These are phyloP conservation scores for Boletus albobrunnescens DNA, from an alignment of 1,284 basidiomycete species.

Conservation along the genomic window DNA sequence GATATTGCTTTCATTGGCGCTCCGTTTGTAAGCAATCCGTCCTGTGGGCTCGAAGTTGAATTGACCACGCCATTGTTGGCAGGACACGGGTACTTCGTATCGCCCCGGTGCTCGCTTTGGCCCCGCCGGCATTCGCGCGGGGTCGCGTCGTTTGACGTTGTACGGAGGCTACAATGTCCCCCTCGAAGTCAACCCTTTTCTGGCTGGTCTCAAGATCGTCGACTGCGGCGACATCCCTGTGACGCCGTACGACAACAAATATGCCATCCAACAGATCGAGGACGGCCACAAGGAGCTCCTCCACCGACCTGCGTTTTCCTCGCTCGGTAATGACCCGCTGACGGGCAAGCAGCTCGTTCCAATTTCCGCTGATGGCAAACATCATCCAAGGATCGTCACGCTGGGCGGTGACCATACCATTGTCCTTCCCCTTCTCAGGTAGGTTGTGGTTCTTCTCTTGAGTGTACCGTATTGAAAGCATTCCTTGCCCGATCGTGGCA, in stretches of 20 bases:
- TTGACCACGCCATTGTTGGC: neutral
- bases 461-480: slow-evolving; percentile 29
- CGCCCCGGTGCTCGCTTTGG: slow-evolving; percentile 78
- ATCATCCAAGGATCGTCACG: slow-evolving; percentile 66
- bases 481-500: slow-evolving; percentile 25
- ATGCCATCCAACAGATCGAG: slow-evolving; percentile 72
- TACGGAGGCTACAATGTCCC: slow-evolving; percentile 77
- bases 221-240: slow-evolving; percentile 63
- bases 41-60: neutral
- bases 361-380: slow-evolving; percentile 56
- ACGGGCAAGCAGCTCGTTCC: slow-evolving; percentile 54
- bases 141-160: slow-evolving; percentile 66
- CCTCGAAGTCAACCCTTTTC: slow-evolving; percentile 64
- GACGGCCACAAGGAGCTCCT: slow-evolving; percentile 60
- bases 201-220: slow-evolving; percentile 57
- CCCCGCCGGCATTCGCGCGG: slow-evolving; percentile 70
- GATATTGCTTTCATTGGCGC: slow-evolving; percentile 79
- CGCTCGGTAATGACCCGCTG: slow-evolving; percentile 55
- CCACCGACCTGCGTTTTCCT: slow-evolving; percentile 54
- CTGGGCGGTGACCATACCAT: slow-evolving; percentile 80
- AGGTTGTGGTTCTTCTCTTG: neutral
- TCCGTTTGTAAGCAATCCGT: slow-evolving; percentile 54
- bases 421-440: slow-evolving; percentile 52
- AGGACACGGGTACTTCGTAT: slow-evolving; percentile 75
- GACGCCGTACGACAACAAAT: slow-evolving; percentile 65